Conservation (phyloP, 2,329 filamentous ascomycete species). For the Trematosphaeria pertusa region DNA sequence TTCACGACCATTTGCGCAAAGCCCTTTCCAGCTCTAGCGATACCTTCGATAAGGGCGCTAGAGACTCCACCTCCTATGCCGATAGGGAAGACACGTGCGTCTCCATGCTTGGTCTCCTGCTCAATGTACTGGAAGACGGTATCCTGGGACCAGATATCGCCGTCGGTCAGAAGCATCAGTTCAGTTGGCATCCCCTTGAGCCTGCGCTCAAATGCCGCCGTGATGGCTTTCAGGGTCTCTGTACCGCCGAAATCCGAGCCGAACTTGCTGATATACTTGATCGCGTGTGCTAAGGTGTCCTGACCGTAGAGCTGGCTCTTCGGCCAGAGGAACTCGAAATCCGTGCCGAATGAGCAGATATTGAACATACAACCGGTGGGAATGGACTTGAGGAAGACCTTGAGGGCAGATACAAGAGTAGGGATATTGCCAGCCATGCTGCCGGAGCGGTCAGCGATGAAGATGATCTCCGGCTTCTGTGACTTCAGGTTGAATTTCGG, state of each 20-base stretch:
- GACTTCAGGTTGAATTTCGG: slow-evolving; percentile 68
- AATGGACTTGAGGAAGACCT: slow-evolving; percentile 69
- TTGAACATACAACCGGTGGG: slow-evolving; percentile 70
- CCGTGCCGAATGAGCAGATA: slow-evolving; percentile 68
- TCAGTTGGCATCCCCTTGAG: slow-evolving; percentile 54
- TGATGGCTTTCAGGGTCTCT: slow-evolving; percentile 55
- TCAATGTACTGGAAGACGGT: slow-evolving; percentile 56
- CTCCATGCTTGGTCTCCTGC: slow-evolving; percentile 44
- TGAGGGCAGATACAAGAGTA: slow-evolving; percentile 62
- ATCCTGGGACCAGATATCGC: slow-evolving; percentile 58
- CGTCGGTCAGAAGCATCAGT: slow-evolving; percentile 62
- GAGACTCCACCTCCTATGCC: slow-evolving; percentile 63
- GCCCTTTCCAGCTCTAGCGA: slow-evolving; percentile 63
- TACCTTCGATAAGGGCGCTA: slow-evolving; percentile 62
- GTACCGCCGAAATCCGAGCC: slow-evolving; percentile 59
- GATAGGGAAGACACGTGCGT: slow-evolving; percentile 61
- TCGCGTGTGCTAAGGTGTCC: slow-evolving; percentile 49
- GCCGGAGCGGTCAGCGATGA: slow-evolving; percentile 73
- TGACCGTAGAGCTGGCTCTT: slow-evolving; percentile 54
- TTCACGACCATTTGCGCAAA: slow-evolving; percentile 65
- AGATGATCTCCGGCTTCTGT: slow-evolving; percentile 67
- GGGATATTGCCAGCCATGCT: slow-evolving; percentile 65
- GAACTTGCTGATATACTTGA: slow-evolving; percentile 49
- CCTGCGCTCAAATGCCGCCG: slow-evolving; percentile 52
- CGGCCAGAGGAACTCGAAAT: slow-evolving; percentile 53